Base-by-base conservation (phyloP, 495 filamentous ascomycete genomes). In the Geopyxis carbonaria region DNA sequence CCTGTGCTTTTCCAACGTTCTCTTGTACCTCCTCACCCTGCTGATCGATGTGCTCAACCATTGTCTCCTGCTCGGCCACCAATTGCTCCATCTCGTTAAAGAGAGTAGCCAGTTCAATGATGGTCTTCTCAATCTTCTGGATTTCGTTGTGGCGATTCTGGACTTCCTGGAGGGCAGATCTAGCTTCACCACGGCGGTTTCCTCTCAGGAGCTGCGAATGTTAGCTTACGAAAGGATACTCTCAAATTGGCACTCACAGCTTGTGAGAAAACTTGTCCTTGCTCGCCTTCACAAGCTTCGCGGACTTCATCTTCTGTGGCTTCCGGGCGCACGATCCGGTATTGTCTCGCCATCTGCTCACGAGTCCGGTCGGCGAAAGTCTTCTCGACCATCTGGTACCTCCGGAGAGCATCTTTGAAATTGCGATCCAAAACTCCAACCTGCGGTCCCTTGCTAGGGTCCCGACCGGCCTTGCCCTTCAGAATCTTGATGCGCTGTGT, bases 291-390 rank as follows among this genome's bases (percentile, higher is more conserved):
- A 5, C 83, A 75, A 31, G 78, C 83, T 43, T 76, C 69, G 28
- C 72, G 68, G 31, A 94, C 68, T 56, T 95, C 82, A 38, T 68
- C 70, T 20, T 91, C 84, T 40, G 69, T 73, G 5, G 82, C 81
- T 43, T 93, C 76, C 13, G 86, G 85, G 47, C 72, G 70, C 45
- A 89, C 84, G 54, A 94, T 93, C 43, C 79, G 71, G 59, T 87
- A 89, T 50, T 93, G 84, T 36, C 89, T 72, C 44, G 75, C 79
- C 59, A 85, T 76, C 57, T 89, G 83, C 28, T 77, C 77, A 43
- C 75, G 65, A n/a, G 83, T 65, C 46, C 76, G 73, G 57, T 78
- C 74, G 47, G 76, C 70, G 65, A 80, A 93, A 22, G 73, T 67
- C 1, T 66, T 65, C 58, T 94, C 86, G 29, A 78, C 60, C 43